These are phyloP conservation scores for Spergularia marina DNA, from an alignment of 148 eudicot genomes.

Conservation along the genomic window DNA sequence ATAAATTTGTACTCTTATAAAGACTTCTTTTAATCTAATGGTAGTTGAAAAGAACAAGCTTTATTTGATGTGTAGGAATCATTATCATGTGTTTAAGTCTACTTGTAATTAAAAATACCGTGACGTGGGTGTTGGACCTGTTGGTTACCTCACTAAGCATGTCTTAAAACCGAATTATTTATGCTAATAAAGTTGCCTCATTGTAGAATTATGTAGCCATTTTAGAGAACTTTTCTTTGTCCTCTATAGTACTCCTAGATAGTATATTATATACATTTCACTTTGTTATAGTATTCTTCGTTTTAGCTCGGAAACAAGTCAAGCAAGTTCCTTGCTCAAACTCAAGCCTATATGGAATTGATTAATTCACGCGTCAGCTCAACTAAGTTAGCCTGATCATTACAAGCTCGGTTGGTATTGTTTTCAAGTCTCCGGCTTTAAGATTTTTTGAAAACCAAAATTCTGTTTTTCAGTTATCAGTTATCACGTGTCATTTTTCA, in stretches of 20 bases:
- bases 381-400: no score
- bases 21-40: not conserved
- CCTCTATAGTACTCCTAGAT: not conserved
- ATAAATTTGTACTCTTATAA: not conserved
- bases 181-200: not conserved
- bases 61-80: constrained; percentile 3
- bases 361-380: no score
- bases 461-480: no score
- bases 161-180: not conserved
- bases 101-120: constrained; percentile 16
- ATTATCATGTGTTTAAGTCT: constrained; percentile 6
- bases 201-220: constrained; percentile 7
- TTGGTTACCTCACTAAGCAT: constrained; percentile 17
- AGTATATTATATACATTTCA: no score
- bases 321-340: no score
- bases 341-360: no score
- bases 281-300: no score
- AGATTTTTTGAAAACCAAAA: no score
- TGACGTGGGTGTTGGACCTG: constrained; percentile 6
- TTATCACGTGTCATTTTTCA: no score
- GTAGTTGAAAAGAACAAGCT: constrained; percentile 20
- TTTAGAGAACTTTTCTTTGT: not conserved
- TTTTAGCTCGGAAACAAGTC: no score
- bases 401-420: no score
- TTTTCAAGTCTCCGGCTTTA: no score